Base-by-base conservation (phyloP, 805 yeast species). In the Kodamaea laetipori region DNA sequence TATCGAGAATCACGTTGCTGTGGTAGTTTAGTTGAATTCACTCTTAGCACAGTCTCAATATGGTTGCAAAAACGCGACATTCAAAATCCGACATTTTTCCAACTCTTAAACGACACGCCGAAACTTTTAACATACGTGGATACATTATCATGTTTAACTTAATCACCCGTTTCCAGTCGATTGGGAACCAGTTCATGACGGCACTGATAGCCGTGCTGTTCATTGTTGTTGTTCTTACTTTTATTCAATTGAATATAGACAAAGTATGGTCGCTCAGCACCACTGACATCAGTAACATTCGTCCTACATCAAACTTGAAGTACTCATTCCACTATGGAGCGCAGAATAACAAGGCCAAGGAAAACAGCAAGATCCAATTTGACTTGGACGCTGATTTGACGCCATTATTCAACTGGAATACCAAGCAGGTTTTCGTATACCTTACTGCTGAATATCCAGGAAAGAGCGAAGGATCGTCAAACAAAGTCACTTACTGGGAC, bases 371-470 rank as follows among this genome's bases (percentile, higher is more conserved):
- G 53, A 62, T 90, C 30, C 66, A 67, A 9, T 90, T 94, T 56
- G 95, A 88, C 60, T 67, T 94, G 37, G 80, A 79, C 4, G 71
- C 74, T 1, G 97, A 92, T 63, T 71, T 92, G 48, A 60, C 86
- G 1, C 82, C 88, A 1, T 73, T 94, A 41, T 90, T 90, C 76
- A 90, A 86, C 64, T 92, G 97, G 97, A 94, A 92, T 66, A 94
- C 99, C 9, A 92, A 92, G 60, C 98, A 92, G 64, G 81, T 92
- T n/a, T 92, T 94, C 57, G 86, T 84, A 4, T 94, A 92, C 57
- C 71, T 94, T 49, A 86, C 95, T 2, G 96, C 95, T 1, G 92
- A 88, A 57, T 90, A 90, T 55, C 69, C 72, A 12, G 81, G 80
- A 71, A 60, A 66, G 46, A 54, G 66, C 47, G 52, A 52, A 1